Conservation (phyloP, 805 yeast genomes). For the Scheffersomyces amazonensis region DNA sequence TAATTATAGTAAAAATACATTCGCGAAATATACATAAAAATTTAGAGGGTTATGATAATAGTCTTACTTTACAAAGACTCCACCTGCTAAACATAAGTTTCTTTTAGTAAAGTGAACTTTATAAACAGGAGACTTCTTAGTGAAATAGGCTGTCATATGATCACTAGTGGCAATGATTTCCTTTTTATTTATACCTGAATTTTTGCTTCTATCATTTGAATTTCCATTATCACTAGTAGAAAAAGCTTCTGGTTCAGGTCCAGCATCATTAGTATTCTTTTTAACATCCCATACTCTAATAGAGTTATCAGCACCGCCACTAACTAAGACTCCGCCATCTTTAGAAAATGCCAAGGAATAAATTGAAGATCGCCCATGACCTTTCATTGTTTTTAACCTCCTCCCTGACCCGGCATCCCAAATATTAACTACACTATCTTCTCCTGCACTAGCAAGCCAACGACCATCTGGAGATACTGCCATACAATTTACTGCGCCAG, state of each 20-base stretch:
- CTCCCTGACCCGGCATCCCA: slow-evolving; percentile 96
- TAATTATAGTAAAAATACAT: neutral
- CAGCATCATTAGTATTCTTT: slow-evolving; percentile 75
- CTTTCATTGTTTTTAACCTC: slow-evolving; percentile 84
- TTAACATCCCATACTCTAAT: slow-evolving; percentile 96
- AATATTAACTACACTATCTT: slow-evolving; percentile 80
- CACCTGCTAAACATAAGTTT: slow-evolving; percentile 89
- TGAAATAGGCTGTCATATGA: slow-evolving; percentile 89
- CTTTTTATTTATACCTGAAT: slow-evolving; percentile 52
- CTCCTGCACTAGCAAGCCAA: slow-evolving; percentile 94
- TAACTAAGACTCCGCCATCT: slow-evolving; percentile 86
- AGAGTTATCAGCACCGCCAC: slow-evolving; percentile 89
- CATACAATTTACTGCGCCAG: slow-evolving; percentile 80
- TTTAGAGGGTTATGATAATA: neutral
- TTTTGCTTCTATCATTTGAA: slow-evolving; percentile 6
- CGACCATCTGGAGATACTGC: slow-evolving; percentile 97
- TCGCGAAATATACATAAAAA: too few species aligned
- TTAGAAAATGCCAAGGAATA: slow-evolving; percentile 80
- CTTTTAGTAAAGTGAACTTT: slow-evolving; percentile 89
- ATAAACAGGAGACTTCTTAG: slow-evolving; percentile 91
- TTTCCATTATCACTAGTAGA: slow-evolving; percentile 15
- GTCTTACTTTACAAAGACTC: slow-evolving; percentile 54
- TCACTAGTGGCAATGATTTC: slow-evolving; percentile 83
- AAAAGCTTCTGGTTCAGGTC: slow-evolving; percentile 74
- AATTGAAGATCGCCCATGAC: slow-evolving; percentile 86